Base-by-base conservation (phyloP, 805 yeast genomes). In the Spathaspora passalidarum region DNA sequence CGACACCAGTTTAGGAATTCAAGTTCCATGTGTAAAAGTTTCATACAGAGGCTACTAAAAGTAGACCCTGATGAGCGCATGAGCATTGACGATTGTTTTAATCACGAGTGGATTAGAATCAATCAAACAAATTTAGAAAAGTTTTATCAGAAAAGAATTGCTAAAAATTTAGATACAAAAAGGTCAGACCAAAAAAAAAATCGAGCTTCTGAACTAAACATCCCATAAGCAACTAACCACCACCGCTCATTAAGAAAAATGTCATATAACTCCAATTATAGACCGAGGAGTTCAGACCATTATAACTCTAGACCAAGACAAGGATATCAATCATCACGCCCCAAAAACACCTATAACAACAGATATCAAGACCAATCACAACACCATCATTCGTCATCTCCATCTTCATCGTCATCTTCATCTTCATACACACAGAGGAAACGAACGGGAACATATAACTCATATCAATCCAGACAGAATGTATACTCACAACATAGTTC, bases 31-130 rank as follows among this genome's bases (percentile, higher is more conserved):
- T 84, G 82, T 0, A 78, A 76, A 51, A 60, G 63, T 26, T 76
- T 80, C 53, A 76, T 81, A 2, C 53, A 56, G 19, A 53, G 56
- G 1, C 60, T 81, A 13, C 53, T 80, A 3, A 49, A 60, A 29
- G 69, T 71, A 2, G 63, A 77, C 48, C 68, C 71, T 1, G 46
- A 39, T 0, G 51, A 63, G 25, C 57, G 86, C 29, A 56, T 62
- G 38, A 62, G 62, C 40, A 66, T 73, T 22, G 47, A 52, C 0
- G 68, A 65, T 5, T 72, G 81, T 42, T 62, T 77, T n/a, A 38
- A 55, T 3, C 78, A 72, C 50, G 50, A 53, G 0, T 82, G 87
- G 88, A 66, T 82, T 13, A 52, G 57, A 29, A 62, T 63, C 37
- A 78, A 77, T 50, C 34, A 35, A 9, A 45, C 42, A 4, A 21